Evolutionary conservation across 768 basidiomycete genomes (phyloP), one percentile per base, ranked within the genome.

Genomic region (Sarcomyxa edulis): DNA sequence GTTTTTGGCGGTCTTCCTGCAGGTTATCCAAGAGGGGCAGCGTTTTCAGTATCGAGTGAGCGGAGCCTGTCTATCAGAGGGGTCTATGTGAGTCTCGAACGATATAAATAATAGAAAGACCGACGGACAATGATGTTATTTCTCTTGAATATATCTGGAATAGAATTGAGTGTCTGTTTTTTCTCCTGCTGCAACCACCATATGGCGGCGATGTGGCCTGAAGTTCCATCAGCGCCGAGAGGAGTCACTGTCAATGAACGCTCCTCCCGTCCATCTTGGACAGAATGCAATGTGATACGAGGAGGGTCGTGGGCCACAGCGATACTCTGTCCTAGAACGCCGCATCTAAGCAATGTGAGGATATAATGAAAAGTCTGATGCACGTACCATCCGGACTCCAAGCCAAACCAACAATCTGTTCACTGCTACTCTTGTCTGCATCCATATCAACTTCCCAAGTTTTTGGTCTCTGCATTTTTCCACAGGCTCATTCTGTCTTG

Each of bases 311-410:
- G 81, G 20, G 78, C 70, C 12, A 87, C 71, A 12, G 83, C 86
- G 43, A 92, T 73, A 32, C 70, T 77, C 59, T 84, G 81, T 35
- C 79, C 79, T 84, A 50, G 23, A 38, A 29, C 12, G 6, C 32
- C 36, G 33, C 32, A 23, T 42, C 18, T 40, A 23, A 43, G 34
- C 47, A 12, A 40, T n/a, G n/a, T n/a, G 44, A 32, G 8, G 6
- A 18, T 40, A 25, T 35, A 43, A 33, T 23, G 35, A 31, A 43
- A 15, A 14, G 36, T 39, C 16, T 8, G 41, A 32, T 21, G 45
- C 28, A 34, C 59, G 40, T 62, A 87, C 89, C 84, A 57, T 84
- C 84, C 3, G 89, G 88, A 58, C 86, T 88, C 89, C 88, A 92
- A 9, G 75, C 74, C 22, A 91, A 51, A 32, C 65, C 78, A 29